phyloP scores from a whole-genome alignment of 2,329 filamentous ascomycete genomes.

The Fusarium vanettenii region DNA sequence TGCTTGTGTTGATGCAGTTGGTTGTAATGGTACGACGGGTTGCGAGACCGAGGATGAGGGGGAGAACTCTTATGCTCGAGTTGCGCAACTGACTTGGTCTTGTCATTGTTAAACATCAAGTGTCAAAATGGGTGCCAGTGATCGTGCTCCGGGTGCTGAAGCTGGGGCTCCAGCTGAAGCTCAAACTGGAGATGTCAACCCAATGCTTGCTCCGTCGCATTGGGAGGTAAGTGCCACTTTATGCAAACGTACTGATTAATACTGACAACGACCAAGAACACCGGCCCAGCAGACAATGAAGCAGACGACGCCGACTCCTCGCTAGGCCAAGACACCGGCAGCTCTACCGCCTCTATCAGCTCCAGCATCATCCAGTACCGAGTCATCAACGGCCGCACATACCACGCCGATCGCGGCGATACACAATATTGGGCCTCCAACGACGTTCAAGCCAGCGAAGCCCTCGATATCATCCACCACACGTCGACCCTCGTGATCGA shows the following conservation, averaged over 20 bases:
- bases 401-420: conserved; percentile 34
- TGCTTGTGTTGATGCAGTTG: background rate
- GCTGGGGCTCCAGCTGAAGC: background rate
- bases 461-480: conserved; percentile 32
- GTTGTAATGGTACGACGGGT: background rate
- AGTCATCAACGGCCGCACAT: conserved; percentile 35
- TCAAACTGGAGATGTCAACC: background rate
- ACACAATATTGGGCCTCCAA: conserved; percentile 36
- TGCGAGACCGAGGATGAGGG: background rate
- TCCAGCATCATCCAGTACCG: conserved; percentile 36
- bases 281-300: background rate
- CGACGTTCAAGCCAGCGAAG: conserved; percentile 31
- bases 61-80: background rate
- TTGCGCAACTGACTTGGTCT: background rate
- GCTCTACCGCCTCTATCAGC: conserved; percentile 30
- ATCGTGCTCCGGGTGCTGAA: background rate
- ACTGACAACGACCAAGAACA: conserved; percentile 9
- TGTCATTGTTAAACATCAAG: background rate
- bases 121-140: conserved; percentile 8
- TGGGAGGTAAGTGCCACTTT: conserved; percentile 24
- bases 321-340: conserved; percentile 18
- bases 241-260: background rate
- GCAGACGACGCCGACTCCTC: conserved; percentile 24
- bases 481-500: conserved; percentile 20
- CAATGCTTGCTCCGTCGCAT: conserved; percentile 31